Base-by-base conservation (phyloP, 768 basidiomycete genomes). In the Kwoniella europaea region DNA sequence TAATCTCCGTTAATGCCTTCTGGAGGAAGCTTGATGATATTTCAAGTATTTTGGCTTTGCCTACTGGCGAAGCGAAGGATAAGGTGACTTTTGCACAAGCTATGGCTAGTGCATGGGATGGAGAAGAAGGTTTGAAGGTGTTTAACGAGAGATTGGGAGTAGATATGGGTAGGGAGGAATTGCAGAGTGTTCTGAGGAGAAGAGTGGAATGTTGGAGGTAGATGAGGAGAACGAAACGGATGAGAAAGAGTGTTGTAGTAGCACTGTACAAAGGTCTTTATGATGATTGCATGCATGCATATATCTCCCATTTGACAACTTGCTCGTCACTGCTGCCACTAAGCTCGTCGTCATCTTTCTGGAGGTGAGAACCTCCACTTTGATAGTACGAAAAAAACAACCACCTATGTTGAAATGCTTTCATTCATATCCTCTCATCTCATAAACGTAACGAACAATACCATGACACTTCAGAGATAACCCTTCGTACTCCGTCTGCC, bases 11-110 rank as follows among this genome's bases (percentile, higher is more conserved):
- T 1, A 90, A 91, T 78, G 88, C 87, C 0, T 92, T 93, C 3
- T 96, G 95, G 94, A 85, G 87, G 61, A 86, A 86, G 66, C 85
- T 95, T 46, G 79, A 91, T 18, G 89, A 91, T 67, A 90, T 91
- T 1, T 91, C 88, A 18, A 87, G 88, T 58, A 76, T 98, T 27
- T 84, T 93, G 24, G 88, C 87, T 2, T 82, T 89, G 13, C 76
- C 79, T 15, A 71, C 54, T 24, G 67, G 63, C 15, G 58, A 53
- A 42, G 54, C 20, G 18, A 46, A 54, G 35, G 56, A 69, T 50
- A 67, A 54, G 44, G 63, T 72, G 13, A 77, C 81, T 0, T 83
- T 81, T 52, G 68, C 75, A 42, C 74, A 82, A 57, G 82, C 71
- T 16, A 81, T 82, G 79, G 81, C 77, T 43, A 72, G 72, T 13